Percentiles rank a stretch among this genome's conserved stretches.
These are phyloP conservation scores for Cryptococcus wingfieldii DNA, from an alignment of 1,284 basidiomycete genomes.

Conservation along the genomic window DNA sequence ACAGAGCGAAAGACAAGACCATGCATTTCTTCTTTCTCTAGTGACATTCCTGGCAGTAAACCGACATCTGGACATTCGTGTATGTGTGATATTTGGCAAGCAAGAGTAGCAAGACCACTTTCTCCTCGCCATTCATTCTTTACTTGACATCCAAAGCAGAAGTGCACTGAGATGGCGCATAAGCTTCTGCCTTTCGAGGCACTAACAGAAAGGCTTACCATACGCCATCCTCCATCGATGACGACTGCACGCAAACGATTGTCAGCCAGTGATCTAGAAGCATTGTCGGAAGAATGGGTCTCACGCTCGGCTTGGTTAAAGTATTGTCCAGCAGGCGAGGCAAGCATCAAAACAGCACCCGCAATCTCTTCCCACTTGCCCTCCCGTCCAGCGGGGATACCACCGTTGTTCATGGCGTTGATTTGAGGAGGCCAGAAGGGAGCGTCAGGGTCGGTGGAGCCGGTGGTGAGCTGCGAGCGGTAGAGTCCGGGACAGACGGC, in stretches of 20 bases:
- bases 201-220: constrained; percentile 13
- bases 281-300: not conserved
- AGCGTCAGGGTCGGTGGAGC: constrained; percentile 9
- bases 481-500: constrained; percentile 28
- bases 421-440: constrained; percentile 10
- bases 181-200: not conserved
- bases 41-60: too few species aligned
- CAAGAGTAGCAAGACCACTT: too few species aligned
- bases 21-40: too few species aligned
- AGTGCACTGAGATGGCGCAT: constrained; percentile 1
- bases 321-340: constrained; percentile 24
- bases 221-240: constrained; percentile 28
- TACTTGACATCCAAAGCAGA: constrained; percentile 22
- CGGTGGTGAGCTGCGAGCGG: constrained; percentile 25
- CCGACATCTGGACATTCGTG: too few species aligned
- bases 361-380: constrained; percentile 28
- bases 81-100: too few species aligned
- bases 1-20: too few species aligned
- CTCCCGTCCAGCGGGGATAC: constrained; percentile 23
- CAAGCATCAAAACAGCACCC: constrained; percentile 28
- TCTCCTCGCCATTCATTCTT: not conserved
- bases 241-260: constrained; percentile 1
- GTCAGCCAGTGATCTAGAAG: not conserved
- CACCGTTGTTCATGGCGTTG: constrained; percentile 7
- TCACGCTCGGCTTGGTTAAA: constrained; percentile 18